Evolutionary conservation across 441 rosid species (phyloP).

Genomic region (Biscutella laevigata): DNA sequence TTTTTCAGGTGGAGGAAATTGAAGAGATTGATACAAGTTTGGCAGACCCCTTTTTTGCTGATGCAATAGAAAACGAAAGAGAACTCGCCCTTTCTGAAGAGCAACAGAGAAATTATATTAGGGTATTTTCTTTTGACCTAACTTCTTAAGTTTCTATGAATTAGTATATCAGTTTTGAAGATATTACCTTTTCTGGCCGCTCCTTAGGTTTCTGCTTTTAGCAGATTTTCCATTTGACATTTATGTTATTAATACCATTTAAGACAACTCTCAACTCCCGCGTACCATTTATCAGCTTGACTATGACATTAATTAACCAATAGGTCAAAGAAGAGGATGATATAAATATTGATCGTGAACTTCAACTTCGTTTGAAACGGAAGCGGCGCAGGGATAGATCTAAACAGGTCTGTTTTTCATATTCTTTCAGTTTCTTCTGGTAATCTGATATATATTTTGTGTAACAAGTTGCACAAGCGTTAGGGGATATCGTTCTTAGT

Average conservation of each 20-base stretch:
- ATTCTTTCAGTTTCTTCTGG: slow-evolving; percentile 16
- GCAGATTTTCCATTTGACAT: slow-evolving; percentile 6
- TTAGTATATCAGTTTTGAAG: slow-evolving; percentile 13
- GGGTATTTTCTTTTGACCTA: slow-evolving; percentile 39
- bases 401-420: slow-evolving; percentile 48
- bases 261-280: background rate
- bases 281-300: slow-evolving; percentile 7
- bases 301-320: slow-evolving; percentile 13
- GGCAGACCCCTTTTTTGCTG: slow-evolving; percentile 72
- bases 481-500: background rate
- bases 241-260: slow-evolving; percentile 3
- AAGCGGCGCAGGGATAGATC: slow-evolving; percentile 50
- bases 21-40: slow-evolving; percentile 69
- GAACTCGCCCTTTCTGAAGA: slow-evolving; percentile 75
- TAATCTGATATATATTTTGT: slow-evolving; percentile 12
- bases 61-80: slow-evolving; percentile 79
- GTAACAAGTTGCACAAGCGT: background rate
- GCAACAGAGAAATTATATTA: slow-evolving; percentile 62
- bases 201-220: slow-evolving; percentile 9
- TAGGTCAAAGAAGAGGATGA: slow-evolving; percentile 99
- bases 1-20: slow-evolving; percentile 90
- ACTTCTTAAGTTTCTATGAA: slow-evolving; percentile 1
- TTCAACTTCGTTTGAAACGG: slow-evolving; percentile 72
- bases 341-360: slow-evolving; percentile 62
- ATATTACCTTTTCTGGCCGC: slow-evolving; percentile 10